Percentiles rank a stretch among this genome's conserved stretches.
phyloP scores from a whole-genome alignment of 495 filamentous ascomycete genomes.

The Trichoderma erinaceum region DNA sequence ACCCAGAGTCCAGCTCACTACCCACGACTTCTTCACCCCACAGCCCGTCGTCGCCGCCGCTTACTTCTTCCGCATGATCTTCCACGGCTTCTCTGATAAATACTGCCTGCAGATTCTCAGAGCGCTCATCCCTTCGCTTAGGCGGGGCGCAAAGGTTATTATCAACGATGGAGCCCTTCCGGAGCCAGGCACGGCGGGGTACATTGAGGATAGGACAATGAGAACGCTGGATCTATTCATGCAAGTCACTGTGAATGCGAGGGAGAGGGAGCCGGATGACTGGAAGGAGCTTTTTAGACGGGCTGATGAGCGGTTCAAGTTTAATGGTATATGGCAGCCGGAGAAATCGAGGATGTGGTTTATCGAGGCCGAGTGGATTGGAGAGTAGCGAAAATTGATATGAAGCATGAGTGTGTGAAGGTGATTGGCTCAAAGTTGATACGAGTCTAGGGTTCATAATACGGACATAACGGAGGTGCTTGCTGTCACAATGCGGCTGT shows the following conservation, averaged over 20 bases:
- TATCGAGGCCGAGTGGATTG: conserved; percentile 25
- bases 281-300: conserved; percentile 24
- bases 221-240: conserved; percentile 28
- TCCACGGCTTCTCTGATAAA: conserved; percentile 52
- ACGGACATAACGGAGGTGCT: too few species aligned
- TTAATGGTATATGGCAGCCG: conserved; percentile 23
- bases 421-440: background rate
- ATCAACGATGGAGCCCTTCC: conserved; percentile 44
- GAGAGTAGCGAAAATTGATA: background rate
- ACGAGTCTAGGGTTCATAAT: background rate
- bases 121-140: conserved; percentile 45
- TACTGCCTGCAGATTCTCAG: conserved; percentile 46
- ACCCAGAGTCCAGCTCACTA: conserved; percentile 23
- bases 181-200: conserved; percentile 24
- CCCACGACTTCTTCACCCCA: conserved; percentile 47
- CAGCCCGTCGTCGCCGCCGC: conserved; percentile 42
- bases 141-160: conserved; percentile 39
- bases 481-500: too few species aligned
- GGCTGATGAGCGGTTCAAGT: conserved; percentile 25
- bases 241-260: conserved; percentile 26
- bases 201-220: conserved; percentile 23
- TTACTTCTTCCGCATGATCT: conserved; percentile 48
- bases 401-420: background rate
- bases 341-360: conserved; percentile 23
- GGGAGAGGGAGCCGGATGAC: conserved; percentile 25